Base-by-base conservation (phyloP, 495 filamentous ascomycete genomes). In the Aspergillus sclerotioniger region DNA sequence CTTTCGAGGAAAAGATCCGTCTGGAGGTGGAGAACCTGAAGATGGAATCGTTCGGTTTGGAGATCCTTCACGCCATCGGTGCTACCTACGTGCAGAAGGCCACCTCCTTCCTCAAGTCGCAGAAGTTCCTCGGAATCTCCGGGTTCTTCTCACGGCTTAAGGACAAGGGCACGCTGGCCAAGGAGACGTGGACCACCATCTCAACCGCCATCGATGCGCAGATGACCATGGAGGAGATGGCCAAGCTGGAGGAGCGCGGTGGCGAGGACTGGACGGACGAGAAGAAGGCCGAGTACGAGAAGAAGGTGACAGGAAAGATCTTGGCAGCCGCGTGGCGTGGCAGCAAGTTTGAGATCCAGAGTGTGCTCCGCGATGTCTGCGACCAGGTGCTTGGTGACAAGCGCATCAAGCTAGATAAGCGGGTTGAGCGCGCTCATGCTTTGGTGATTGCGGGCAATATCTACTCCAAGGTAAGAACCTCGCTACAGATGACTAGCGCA, bases 191-290 rank as follows among this genome's bases (percentile, higher is more conserved):
- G 95, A 91, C 86, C 58, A 99, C 95, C 20, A 96, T 99, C 65
- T 90, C 86, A 25, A 95, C 90, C 17, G 94, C 94, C n/a, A 96
- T 99, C 59, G 92, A 96, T 65, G 94, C 94, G 45, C 94, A 99
- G 73, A 85, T 95, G 80, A 96, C 91, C 51, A 96, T 99, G 87
- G 95, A 98, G 73, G 94, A 97, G 71, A 98, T 99, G 94, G 92
- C 92, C 21, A 92, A 93, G 69, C 73, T 91, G 73, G 95, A 99
- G 74, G 90, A 96, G 78, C 87, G 87, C 66, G 94, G 94, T 17
- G 94, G 94, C 19, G 95, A 97, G 54, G 93, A 96, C 43, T 99
- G 94, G 94, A 97, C 94, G 9, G 94, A 98, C 62, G 95, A 99
- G 84, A 92, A 89, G 80, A 93, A 91, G 76, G 82, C 88, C n/a